phyloP scores from a whole-genome alignment of 306 rosid species.

The Quercus mongolica region DNA sequence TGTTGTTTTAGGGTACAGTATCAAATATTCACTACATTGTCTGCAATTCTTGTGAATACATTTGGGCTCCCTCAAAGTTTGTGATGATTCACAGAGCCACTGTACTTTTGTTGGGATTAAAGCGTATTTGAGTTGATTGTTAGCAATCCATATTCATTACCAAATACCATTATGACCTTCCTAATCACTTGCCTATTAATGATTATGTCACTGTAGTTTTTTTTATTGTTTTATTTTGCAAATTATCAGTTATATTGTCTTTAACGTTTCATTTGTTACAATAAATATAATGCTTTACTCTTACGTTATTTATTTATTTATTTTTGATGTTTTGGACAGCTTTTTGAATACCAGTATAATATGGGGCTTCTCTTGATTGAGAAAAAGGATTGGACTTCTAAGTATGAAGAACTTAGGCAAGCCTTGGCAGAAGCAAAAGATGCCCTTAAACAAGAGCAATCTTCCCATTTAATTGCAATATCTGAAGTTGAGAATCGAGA shows the following conservation, averaged over 20 bases:
- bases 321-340: constrained; percentile 43
- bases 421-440: constrained; percentile 60
- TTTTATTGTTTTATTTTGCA: not conserved
- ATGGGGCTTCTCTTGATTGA: constrained; percentile 98
- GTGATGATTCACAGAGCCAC: not conserved
- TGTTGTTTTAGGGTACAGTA: not conserved
- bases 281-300: not conserved
- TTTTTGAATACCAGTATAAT: constrained; percentile 86
- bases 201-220: not conserved
- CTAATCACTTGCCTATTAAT: not conserved
- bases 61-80: not conserved
- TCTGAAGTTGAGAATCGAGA: constrained; percentile 82
- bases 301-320: constrained; percentile 1
- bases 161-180: not conserved
- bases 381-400: constrained; percentile 86
- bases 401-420: constrained; percentile 50
- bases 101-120: not conserved
- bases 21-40: not conserved
- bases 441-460: constrained; percentile 62
- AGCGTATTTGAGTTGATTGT: not conserved
- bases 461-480: constrained; percentile 63
- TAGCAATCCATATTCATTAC: not conserved
- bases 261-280: not conserved
- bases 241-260: not conserved
- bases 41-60: not conserved